A percentile compares a stretch with the other conserved stretches of the same genome.
phyloP scores from a whole-genome alignment of 805 yeast species.

The Osmozyma mogii region DNA sequence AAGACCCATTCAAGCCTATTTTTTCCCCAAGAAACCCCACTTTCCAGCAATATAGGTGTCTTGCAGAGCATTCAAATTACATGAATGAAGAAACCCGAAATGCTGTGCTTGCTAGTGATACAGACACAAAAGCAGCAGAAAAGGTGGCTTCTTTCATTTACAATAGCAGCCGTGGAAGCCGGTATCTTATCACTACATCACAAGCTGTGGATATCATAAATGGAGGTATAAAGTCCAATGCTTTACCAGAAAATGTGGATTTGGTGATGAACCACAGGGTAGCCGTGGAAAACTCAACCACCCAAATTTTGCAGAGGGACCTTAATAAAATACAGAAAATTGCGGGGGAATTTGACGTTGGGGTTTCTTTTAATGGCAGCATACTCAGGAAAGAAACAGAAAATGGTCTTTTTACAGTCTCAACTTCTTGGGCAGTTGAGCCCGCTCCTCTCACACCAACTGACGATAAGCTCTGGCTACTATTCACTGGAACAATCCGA shows the following conservation, averaged over 20 bases:
- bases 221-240: constrained; percentile 74
- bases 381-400: constrained; percentile 4
- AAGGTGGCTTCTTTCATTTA: constrained; percentile 23
- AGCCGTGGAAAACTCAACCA: constrained; percentile 45
- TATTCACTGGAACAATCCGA: not conserved
- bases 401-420: not conserved
- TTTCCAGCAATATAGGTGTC: constrained; percentile 49
- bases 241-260: constrained; percentile 58
- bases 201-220: constrained; percentile 59
- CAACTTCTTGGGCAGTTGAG: not conserved
- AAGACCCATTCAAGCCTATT: constrained; percentile 41
- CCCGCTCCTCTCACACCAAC: not conserved
- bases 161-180: constrained; percentile 11
- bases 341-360: constrained; percentile 42
- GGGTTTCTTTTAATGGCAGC: constrained; percentile 33
- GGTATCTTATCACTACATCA: constrained; percentile 48
- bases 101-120: constrained; percentile 28
- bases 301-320: constrained; percentile 33
- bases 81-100: constrained; percentile 17
- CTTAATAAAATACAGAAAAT: constrained; percentile 26
- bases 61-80: constrained; percentile 41
- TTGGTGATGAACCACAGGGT: constrained; percentile 59
- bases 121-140: constrained; percentile 25
- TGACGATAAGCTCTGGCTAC: not conserved
- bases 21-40: constrained; percentile 53